Percentiles rank a stretch among this genome's conserved stretches.
phyloP scores from a whole-genome alignment of 352 stramenopile species.

The Globisporangium splendens region DNA sequence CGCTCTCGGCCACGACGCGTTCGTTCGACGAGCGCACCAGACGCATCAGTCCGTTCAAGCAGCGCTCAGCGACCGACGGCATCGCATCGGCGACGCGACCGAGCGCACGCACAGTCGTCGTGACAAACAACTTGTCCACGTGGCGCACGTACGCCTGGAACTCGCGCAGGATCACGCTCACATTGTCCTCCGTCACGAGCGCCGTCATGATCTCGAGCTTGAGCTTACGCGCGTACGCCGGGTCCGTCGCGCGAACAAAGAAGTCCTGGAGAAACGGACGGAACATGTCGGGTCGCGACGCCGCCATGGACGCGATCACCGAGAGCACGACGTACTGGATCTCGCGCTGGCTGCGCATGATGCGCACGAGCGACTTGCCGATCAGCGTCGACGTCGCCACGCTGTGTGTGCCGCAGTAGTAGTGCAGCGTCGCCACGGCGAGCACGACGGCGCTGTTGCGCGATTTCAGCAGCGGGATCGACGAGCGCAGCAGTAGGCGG shows the following conservation, averaged over 20 bases:
- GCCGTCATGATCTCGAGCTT: slow-evolving; percentile 98
- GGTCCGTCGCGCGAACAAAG: slow-evolving; percentile 95
- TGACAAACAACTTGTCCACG: slow-evolving; percentile 94
- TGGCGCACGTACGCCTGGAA: slow-evolving; percentile 96
- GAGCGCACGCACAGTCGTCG: slow-evolving; percentile 91
- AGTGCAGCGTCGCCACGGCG: slow-evolving; percentile 95
- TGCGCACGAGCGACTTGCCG: slow-evolving; percentile 95
- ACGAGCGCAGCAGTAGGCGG: slow-evolving; percentile 91
- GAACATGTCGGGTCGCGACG: slow-evolving; percentile 95
- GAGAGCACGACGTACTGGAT: slow-evolving; percentile 97
- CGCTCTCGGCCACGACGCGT: slow-evolving; percentile 92
- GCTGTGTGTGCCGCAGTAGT: slow-evolving; percentile 94
- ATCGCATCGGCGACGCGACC: slow-evolving; percentile 90
- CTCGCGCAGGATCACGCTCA: slow-evolving; percentile 93
- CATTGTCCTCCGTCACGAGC: slow-evolving; percentile 90
- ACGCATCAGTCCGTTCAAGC: slow-evolving; percentile 86
- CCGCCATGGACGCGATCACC: slow-evolving; percentile 93
- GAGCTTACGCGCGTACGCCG: slow-evolving; percentile 93
- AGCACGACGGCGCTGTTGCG: slow-evolving; percentile 97
- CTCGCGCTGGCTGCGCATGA: slow-evolving; percentile 95
- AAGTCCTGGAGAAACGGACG: slow-evolving; percentile 96
- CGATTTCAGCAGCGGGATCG: slow-evolving; percentile 95
- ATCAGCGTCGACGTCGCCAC: slow-evolving; percentile 87
- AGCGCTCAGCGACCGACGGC: slow-evolving; percentile 87
- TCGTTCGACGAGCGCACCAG: slow-evolving; percentile 83